Evolutionary conservation across 139 green algal species (phyloP).

Genomic region (Chlorella sorokiniana): DNA sequence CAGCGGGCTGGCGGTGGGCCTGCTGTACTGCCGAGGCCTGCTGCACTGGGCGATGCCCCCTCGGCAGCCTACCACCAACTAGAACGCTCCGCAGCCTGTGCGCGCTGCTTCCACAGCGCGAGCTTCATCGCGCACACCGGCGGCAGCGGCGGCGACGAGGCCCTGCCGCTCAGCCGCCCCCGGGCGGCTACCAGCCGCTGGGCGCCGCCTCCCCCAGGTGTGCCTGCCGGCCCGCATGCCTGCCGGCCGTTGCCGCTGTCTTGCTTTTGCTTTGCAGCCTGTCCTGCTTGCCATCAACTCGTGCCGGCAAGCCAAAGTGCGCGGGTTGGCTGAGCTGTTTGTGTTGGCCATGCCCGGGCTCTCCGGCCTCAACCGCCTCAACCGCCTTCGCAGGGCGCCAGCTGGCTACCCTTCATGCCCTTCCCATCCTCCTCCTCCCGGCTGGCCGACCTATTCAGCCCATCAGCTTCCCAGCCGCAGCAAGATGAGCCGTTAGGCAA

Average conservation of each 20-base stretch:
- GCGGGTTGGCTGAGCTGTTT: background rate
- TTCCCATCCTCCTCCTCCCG: background rate
- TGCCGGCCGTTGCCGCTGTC: background rate
- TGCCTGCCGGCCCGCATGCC: background rate
- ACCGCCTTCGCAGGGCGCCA: background rate
- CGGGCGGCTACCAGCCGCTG: no score
- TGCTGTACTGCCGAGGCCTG: constrained; percentile 39
- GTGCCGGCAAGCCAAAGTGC: no score
- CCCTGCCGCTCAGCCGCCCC: background rate
- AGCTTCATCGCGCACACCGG: constrained; percentile 32
- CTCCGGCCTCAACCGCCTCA: background rate
- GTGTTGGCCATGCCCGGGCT: background rate
- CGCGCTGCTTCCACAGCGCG: background rate
- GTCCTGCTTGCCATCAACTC: no score
- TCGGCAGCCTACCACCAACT: constrained; percentile 20
- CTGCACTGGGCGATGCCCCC: constrained; percentile 48
- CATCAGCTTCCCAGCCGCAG: background rate
- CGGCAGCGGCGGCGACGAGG: background rate
- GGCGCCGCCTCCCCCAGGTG: background rate
- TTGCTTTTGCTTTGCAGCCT: no score
- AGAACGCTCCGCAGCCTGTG: constrained; percentile 24
- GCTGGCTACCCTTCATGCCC: background rate
- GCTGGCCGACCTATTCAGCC: background rate
- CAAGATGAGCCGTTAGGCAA: background rate
- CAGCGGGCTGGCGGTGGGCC: constrained; percentile 65